These are phyloP conservation scores for Leccinum proliferum DNA, from an alignment of 1,284 basidiomycete species.

Conservation along the genomic window DNA sequence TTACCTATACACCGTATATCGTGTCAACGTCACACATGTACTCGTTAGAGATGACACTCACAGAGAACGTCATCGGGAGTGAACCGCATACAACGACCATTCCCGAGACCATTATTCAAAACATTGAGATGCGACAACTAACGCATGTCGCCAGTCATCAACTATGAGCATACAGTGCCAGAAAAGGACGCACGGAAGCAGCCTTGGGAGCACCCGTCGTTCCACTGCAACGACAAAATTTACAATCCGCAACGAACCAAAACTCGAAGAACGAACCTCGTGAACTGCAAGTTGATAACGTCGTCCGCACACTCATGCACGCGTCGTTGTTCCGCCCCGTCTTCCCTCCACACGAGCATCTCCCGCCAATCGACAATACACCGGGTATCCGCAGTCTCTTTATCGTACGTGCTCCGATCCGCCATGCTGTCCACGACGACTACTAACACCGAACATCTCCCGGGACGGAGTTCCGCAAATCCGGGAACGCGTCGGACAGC, in stretches of 20 bases:
- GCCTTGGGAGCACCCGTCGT: slow-evolving; percentile 79
- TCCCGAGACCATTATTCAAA: slow-evolving; percentile 72
- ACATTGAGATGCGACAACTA: slow-evolving; percentile 74
- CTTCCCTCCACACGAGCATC: slow-evolving; percentile 55
- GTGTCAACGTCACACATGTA: neutral
- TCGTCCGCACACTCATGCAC: slow-evolving; percentile 35
- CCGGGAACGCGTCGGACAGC: slow-evolving; percentile 55
- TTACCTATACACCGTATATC: slow-evolving; percentile 46
- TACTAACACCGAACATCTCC: slow-evolving; percentile 62
- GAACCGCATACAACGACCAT: slow-evolving; percentile 66
- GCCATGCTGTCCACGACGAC: slow-evolving; percentile 64
- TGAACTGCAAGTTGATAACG: slow-evolving; percentile 79
- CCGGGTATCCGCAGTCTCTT: slow-evolving; percentile 40
- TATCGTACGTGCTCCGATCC: slow-evolving; percentile 33
- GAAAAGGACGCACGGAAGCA: slow-evolving; percentile 53
- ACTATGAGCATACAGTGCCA: neutral
- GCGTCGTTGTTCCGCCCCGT: slow-evolving; percentile 17
- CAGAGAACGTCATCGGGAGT: slow-evolving; percentile 62
- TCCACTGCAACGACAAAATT: slow-evolving; percentile 43
- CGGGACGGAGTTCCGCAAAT: slow-evolving; percentile 43
- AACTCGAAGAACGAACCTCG: slow-evolving; percentile 47
- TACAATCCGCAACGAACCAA: neutral
- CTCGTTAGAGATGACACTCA: slow-evolving; percentile 30
- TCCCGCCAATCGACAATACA: slow-evolving; percentile 65
- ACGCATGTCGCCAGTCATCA: neutral